phyloP scores from a whole-genome alignment of 805 yeast species.

The Candida khao-thaluensis region DNA sequence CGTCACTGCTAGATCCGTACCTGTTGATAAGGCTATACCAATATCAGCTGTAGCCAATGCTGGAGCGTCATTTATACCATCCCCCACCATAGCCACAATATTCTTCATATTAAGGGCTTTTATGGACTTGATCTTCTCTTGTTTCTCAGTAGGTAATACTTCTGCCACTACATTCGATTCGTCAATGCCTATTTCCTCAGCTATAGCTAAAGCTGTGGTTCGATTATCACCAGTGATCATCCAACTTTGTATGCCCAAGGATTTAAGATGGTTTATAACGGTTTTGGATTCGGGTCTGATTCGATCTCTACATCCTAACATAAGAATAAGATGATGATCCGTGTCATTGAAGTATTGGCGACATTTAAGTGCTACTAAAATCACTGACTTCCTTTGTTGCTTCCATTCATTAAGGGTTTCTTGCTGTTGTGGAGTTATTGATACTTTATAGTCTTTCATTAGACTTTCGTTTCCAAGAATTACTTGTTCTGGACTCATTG shows the following conservation, averaged over 20 bases:
- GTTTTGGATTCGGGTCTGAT: conserved; percentile 54
- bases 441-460: conserved; percentile 47
- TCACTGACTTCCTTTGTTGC: conserved; percentile 59
- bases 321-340: conserved; percentile 39
- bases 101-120: conserved; percentile 34
- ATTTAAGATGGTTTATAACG: conserved; percentile 42
- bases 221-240: conserved; percentile 77
- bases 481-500: conserved; percentile 33
- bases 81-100: conserved; percentile 76
- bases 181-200: conserved; percentile 56
- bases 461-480: conserved; percentile 62
- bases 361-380: conserved; percentile 50
- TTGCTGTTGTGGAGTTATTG: conserved; percentile 31
- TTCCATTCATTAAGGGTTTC: conserved; percentile 54
- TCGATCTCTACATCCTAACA: conserved; percentile 62
- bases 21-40: conserved; percentile 74
- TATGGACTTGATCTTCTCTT: conserved; percentile 55
- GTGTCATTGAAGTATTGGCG: conserved; percentile 24
- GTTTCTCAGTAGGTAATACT: conserved; percentile 73
- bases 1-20: conserved; percentile 72
- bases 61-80: conserved; percentile 83
- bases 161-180: conserved; percentile 57
- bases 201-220: conserved; percentile 67
- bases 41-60: conserved; percentile 74
- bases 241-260: conserved; percentile 57